These are phyloP conservation scores for Suhomyces chickasaworum DNA, from an alignment of 1,139 yeast genomes.

Conservation along the genomic window DNA sequence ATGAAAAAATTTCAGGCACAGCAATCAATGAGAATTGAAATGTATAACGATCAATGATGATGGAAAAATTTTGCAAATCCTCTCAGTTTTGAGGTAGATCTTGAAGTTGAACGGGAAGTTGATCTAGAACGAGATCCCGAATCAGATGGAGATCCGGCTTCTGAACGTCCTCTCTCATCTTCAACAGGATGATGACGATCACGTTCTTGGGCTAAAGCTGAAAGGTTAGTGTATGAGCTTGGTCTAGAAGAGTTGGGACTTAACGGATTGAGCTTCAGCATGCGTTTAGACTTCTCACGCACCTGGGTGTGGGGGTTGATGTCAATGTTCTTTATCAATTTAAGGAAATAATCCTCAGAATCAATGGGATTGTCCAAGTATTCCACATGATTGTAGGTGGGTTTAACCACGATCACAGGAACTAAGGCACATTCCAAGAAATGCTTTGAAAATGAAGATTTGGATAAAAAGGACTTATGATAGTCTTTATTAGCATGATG, in stretches of 20 bases:
- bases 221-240: slow-evolving; percentile 20
- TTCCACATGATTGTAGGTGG: slow-evolving; percentile 47
- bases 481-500: slow-evolving; percentile 33
- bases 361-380: slow-evolving; percentile 27
- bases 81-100: slow-evolving; percentile 24
- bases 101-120: slow-evolving; percentile 18
- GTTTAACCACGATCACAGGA: slow-evolving; percentile 70
- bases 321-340: slow-evolving; percentile 32
- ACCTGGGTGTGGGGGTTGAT: neutral
- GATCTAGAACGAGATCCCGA: neutral
- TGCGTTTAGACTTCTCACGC: slow-evolving; percentile 11
- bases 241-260: slow-evolving; percentile 18
- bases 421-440: slow-evolving; percentile 67
- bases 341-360: slow-evolving; percentile 33
- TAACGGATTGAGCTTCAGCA: slow-evolving; percentile 12
- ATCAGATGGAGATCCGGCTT: slow-evolving; percentile 13
- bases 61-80: slow-evolving; percentile 27
- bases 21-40: slow-evolving; percentile 5
- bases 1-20: neutral
- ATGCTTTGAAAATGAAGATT: slow-evolving; percentile 57
- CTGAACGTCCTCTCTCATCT: slow-evolving; percentile 17
- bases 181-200: slow-evolving; percentile 8
- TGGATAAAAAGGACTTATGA: slow-evolving; percentile 48
- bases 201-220: slow-evolving; percentile 17
- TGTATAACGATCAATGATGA: slow-evolving; percentile 6